Evolutionary conservation across 106 monocot species (phyloP).

Genomic region (Platanthera guangdongensis): DNA sequence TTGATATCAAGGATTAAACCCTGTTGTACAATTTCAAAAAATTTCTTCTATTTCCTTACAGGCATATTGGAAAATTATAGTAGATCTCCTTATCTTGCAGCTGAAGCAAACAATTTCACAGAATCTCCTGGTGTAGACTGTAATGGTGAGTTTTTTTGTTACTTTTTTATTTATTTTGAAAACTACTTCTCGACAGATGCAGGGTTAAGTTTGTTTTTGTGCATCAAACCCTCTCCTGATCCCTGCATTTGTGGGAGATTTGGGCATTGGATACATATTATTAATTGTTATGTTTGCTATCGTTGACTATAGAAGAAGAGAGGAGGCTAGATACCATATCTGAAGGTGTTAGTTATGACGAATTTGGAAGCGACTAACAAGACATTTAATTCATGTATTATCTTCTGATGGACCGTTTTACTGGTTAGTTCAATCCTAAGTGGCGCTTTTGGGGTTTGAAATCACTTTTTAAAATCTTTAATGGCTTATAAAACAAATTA

Average conservation of each 20-base stretch:
- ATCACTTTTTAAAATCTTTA: not conserved
- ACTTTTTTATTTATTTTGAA: not conserved
- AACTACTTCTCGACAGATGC: not conserved
- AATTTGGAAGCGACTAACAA: slow-evolving; percentile 73
- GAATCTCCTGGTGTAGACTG: slow-evolving; percentile 42
- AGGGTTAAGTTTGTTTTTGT: not conserved
- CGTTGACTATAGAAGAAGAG: slow-evolving; percentile 40
- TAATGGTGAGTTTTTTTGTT: slow-evolving; percentile 23
- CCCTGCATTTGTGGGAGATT: not conserved
- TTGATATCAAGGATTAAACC: not conserved
- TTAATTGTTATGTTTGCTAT: slow-evolving; percentile 8
- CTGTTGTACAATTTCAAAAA: not conserved
- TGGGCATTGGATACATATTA: not conserved
- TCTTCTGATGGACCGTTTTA: not conserved
- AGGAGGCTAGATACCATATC: slow-evolving; percentile 72
- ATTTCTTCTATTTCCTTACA: slow-evolving; percentile 25
- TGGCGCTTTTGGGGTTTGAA: not conserved
- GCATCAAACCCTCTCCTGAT: not conserved
- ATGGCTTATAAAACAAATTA: not conserved
- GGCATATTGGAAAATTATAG: slow-evolving; percentile 77
- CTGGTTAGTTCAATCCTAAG: slow-evolving; percentile 8
- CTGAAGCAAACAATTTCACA: slow-evolving; percentile 52
- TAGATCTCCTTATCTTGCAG: slow-evolving; percentile 69
- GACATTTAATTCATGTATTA: slow-evolving; percentile 2
- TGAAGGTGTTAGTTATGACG: slow-evolving; percentile 71